Base-by-base conservation (phyloP, 169 alveolate species). In the Amoebophrya sp. region DNA sequence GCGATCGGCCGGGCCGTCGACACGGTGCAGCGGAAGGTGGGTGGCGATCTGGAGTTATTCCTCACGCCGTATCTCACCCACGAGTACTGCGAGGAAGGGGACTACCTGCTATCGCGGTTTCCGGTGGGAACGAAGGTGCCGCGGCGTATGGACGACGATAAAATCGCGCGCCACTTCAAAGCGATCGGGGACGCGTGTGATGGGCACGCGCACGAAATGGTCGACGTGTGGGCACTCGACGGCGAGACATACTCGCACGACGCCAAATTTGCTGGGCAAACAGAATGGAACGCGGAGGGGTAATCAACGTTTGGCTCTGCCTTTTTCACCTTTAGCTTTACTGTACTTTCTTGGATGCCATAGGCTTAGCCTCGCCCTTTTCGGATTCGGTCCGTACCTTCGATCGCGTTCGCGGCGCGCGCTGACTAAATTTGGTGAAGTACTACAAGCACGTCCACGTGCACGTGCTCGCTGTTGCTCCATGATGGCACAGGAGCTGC, bases 251-350 rank as follows among this genome's bases (percentile, higher is more conserved):
- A 13, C 23, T 58, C 78, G 78, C 78, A 58, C 78, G 23, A 58
- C 7, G 78, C 4, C 4, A 13, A 39, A 23, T 78, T 5, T 41
- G 89, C 31, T n/a, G 45, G 89, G 15, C 31, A 40, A n/a, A 78
- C 89, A 18, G 89, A 78, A 39, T 78, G 89, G 43, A 78, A 78
- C 43, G 89, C 89, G 31, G 89, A 78, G 23, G 89, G 89, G 13
- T n/a, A n/a, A n/a, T n/a, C n/a, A n/a, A n/a, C n/a, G n/a, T n/a
- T n/a, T n/a, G n/a, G n/a, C n/a, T n/a, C n/a, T n/a, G n/a, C n/a
- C n/a, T n/a, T n/a, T n/a, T n/a, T n/a, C n/a, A n/a, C n/a, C n/a
- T n/a, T n/a, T n/a, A n/a, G n/a, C n/a, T n/a, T n/a, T n/a, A n/a
- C n/a, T n/a, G n/a, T n/a, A n/a, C n/a, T n/a, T n/a, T n/a, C n/a